A percentile compares a stretch with the other conserved stretches of the same genome.
These are phyloP conservation scores for Candida caryicola DNA, from an alignment of 805 yeast species.

Conservation along the genomic window DNA sequence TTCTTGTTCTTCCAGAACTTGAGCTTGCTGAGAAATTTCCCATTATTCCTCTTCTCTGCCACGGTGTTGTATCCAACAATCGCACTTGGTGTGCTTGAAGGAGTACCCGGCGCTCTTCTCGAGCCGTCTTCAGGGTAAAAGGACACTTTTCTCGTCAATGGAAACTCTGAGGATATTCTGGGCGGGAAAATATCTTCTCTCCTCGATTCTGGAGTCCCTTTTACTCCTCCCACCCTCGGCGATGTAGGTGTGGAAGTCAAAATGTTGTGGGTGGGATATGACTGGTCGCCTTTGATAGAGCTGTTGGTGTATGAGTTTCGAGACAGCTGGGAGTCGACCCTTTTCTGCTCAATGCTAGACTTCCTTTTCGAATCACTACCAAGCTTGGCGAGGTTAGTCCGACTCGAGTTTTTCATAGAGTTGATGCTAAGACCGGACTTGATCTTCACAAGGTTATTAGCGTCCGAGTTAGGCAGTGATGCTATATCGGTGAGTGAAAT, in stretches of 20 bases:
- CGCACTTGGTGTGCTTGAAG: conserved; percentile 9
- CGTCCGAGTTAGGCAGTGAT: conserved; percentile 12
- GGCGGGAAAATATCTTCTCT: background rate
- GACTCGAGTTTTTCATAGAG: conserved; percentile 19
- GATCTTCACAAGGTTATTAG: conserved; percentile 39
- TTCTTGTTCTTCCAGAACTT: conserved; percentile 38
- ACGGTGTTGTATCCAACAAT: conserved; percentile 4
- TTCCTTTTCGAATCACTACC: conserved; percentile 4
- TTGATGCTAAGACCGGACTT: conserved; percentile 34
- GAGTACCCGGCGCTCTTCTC: conserved; percentile 5
- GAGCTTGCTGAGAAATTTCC: conserved; percentile 28
- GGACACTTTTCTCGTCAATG: conserved; percentile 19
- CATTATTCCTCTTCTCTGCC: conserved; percentile 18
- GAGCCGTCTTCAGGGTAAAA: conserved; percentile 20
- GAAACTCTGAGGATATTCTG: conserved; percentile 4
- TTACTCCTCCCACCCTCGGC: conserved; percentile 3
- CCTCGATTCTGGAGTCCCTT: conserved; percentile 2
- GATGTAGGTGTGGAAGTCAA: conserved; percentile 7
- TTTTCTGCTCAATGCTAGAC: conserved; percentile 5
- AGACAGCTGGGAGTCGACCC: conserved; percentile 14
- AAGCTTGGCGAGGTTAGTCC: conserved; percentile 6
- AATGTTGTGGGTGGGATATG: background rate
- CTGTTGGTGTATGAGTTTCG: conserved; percentile 9
- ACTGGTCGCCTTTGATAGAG: background rate
- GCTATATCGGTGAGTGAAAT: conserved; percentile 33